phyloP scores from a whole-genome alignment of 83 land plant species.

The Picea engelmannii region DNA sequence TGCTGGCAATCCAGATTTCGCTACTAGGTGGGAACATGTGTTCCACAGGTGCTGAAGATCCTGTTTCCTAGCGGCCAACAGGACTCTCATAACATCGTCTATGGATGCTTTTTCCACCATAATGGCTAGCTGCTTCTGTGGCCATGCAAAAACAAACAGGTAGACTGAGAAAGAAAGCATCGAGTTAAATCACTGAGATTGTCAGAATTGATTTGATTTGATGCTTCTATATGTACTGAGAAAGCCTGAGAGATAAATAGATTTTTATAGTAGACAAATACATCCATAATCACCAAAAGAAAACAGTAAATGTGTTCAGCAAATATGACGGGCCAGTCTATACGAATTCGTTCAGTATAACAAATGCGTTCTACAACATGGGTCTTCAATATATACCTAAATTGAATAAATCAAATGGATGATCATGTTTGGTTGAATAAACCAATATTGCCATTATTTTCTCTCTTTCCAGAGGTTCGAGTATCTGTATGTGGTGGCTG shows the following conservation, averaged over 20 bases:
- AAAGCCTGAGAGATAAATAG: too few relatives aligned
- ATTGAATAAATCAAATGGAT: not conserved
- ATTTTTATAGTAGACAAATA: not conserved
- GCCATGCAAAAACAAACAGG: not conserved
- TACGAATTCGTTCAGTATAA: too few relatives aligned
- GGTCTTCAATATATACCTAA: not conserved
- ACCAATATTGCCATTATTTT: not conserved
- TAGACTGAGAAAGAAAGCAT: too few relatives aligned
- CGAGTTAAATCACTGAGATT: not conserved
- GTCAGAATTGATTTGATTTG: not conserved
- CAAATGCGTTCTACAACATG: too few relatives aligned
- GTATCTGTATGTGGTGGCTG: too few relatives aligned
- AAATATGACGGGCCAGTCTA: too few relatives aligned
- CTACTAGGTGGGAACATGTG: slow-evolving; percentile 83
- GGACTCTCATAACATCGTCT: slow-evolving; percentile 91
- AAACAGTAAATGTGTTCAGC: not conserved
- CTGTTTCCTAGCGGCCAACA: slow-evolving; percentile 82
- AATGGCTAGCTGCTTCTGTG: slow-evolving; percentile 81
- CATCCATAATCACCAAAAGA: not conserved
- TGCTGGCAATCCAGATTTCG: slow-evolving; percentile 81
- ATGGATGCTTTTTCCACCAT: slow-evolving; percentile 95
- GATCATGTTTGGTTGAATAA: not conserved
- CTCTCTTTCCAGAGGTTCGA: not conserved
- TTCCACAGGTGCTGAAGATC: slow-evolving; percentile 78
- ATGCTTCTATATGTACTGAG: not conserved